Percentiles rank a stretch among this genome's conserved stretches.
phyloP scores from a whole-genome alignment of 2,329 filamentous ascomycete genomes.

The Fusarium virguliforme region DNA sequence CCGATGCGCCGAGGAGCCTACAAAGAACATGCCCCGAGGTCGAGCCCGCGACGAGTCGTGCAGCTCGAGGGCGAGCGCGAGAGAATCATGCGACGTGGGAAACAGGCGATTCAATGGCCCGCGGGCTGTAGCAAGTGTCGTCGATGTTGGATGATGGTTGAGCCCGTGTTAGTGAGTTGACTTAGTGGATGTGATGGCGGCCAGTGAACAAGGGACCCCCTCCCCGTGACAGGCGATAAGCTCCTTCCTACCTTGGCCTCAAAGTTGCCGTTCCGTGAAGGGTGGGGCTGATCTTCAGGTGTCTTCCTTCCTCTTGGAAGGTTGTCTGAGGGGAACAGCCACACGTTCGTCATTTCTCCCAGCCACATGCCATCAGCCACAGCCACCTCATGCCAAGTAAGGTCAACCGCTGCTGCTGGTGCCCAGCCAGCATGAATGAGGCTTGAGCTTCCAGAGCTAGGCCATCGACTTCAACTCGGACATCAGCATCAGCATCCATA shows the following conservation, averaged over 20 bases:
- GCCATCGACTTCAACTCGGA: slow-evolving; percentile 4
- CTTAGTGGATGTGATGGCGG: slow-evolving; percentile 33
- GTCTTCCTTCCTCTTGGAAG: not conserved
- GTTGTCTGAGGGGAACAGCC: slow-evolving; percentile 22
- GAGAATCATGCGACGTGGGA: slow-evolving; percentile 33
- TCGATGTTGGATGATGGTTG: slow-evolving; percentile 34
- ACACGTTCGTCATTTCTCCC: slow-evolving; percentile 39
- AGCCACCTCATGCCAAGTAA: slow-evolving; percentile 12
- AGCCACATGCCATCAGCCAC: slow-evolving; percentile 22
- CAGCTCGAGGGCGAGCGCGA: slow-evolving; percentile 8
- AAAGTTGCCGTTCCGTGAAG: slow-evolving; percentile 15
- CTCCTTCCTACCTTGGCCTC: slow-evolving; percentile 14
- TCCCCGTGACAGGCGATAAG: slow-evolving; percentile 41
- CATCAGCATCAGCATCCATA: slow-evolving; percentile 31
- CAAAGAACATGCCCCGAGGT: slow-evolving; percentile 36
- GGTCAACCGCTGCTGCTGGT: slow-evolving; percentile 27
- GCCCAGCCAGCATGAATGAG: slow-evolving; percentile 29
- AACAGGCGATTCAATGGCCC: slow-evolving; percentile 31
- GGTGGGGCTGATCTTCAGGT: slow-evolving; percentile 17
- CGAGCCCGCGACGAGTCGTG: slow-evolving; percentile 21
- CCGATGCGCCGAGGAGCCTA: slow-evolving; percentile 37
- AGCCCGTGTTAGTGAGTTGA: slow-evolving; percentile 46
- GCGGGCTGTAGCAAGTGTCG: slow-evolving; percentile 13
- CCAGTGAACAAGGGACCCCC: slow-evolving; percentile 31
- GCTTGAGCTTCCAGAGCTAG: slow-evolving; percentile 38